Base-by-base conservation (phyloP, 139 green algal genomes). In the Mychonastes homosphaera region DNA sequence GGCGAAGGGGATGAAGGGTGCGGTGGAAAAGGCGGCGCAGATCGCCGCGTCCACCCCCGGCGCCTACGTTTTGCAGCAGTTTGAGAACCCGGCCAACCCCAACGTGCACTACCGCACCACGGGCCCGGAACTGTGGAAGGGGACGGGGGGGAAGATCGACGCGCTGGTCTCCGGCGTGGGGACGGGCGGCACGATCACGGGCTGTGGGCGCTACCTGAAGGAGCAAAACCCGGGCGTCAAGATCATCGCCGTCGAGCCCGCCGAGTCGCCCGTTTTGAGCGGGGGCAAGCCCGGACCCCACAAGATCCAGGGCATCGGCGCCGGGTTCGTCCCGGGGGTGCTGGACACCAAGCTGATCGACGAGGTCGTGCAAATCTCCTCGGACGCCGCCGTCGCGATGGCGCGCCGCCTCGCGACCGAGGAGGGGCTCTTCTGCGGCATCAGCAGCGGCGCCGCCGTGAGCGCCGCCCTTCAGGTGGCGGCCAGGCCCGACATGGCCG, bases 281-380 rank as follows among this genome's bases (percentile, higher is more conserved):
- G 92, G 92, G 29, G 90, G 86, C 44, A 84, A 82, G 62, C 88
- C 90, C 0, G 91, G 92, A 2, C 87, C 91, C 41, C 92, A 99
- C 74, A 96, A 98, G 84, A 95, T 95, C 65, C 86, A 95, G 65
- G 84, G 92, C 69, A 98, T 98, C 53, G 92, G 92, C 29, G 92
- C 92, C 0, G 92, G 92, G 8, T 98, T 99, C 63, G 80, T 99
- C 7, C 92, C 92, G 15, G 84, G 81, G 23, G 82, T 86, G 49
- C 72, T 93, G 8, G 73, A 93, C 69, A 74, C 70, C 12, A 24
- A 67, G 9, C 9, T 85, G 9, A 41, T 77, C 26, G 70, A 85
- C 40, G 76, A 87, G 62, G 64, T 87, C 18, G 48, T 85, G 32
- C 64, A 76, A 62, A 83, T 88, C 21, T 70, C 47, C 26, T 82